Base-by-base conservation (phyloP, 805 yeast species). In the Hanseniaspora meyeri region DNA sequence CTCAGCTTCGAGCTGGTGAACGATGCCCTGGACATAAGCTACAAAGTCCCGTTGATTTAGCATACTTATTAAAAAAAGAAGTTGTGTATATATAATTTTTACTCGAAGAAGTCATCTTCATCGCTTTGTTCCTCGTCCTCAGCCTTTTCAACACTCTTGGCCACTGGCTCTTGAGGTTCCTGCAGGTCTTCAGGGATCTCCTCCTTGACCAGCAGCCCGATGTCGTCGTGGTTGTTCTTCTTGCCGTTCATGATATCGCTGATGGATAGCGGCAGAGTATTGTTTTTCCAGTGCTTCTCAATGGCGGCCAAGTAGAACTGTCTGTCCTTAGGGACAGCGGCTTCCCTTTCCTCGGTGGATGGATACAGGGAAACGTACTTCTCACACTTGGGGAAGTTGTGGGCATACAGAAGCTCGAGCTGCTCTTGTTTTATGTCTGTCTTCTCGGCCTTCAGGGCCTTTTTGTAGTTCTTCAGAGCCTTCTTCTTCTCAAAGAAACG, bases 401-500 rank as follows among this genome's bases (percentile, higher is more conserved):
- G 75, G 12, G 83, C 80, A 66, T 90, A 90, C 36, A 85, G 85
- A 31, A 84, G 70, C 62, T 89, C 95, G 9, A 82, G 70, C 63
- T 82, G 83, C 43, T 72, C 73, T 60, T 77, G 79, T 61, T 77
- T 75, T 12, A 76, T 71, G 45, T 65, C 63, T 51, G 60, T 62
- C 17, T 69, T 66, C 14, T 65, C 62, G 39, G 60, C 61, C 14
- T 58, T 64, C 19, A 64, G 63, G 32, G 65, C 65, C 57, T 73
- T 71, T 60, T 83, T 85, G 64, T 86, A 79, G 58, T 74, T 78
- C 65, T 95, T 77, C 29, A 79, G 62, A 0, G 96, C 93, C 75
- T 89, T 90, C 71, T 88, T 87, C 65, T 77, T 80, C 68, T 90
- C 97, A 60, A 93, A 87, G 66, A 93, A 93, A 61, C 91, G 78